A percentile compares a stretch with the other conserved stretches of the same genome.
Evolutionary conservation across 208 protist genomes (phyloP).

Genomic region (Leishmania major): DNA sequence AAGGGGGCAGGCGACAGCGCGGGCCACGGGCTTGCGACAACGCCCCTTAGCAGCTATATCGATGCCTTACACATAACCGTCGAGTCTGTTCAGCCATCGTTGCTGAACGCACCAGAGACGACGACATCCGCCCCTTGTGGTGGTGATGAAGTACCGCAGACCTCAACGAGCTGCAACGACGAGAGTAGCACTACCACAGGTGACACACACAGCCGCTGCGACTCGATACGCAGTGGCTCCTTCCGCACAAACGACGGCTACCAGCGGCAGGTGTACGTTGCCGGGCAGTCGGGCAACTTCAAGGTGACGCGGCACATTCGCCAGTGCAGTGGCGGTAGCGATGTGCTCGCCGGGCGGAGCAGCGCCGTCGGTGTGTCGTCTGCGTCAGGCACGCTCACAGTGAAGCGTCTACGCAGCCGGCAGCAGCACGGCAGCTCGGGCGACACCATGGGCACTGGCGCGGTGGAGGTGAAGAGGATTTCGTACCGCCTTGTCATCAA

Average conservation of each 20-base stretch:
- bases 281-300: conserved; percentile 27
- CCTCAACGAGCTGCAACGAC: neutral
- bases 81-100: conserved; percentile 5
- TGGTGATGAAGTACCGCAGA: neutral
- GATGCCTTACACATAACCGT: conserved; percentile 30
- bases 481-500: conserved; percentile 20
- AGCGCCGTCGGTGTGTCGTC: neutral
- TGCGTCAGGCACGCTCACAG: neutral
- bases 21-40: neutral
- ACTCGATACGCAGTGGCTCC: conserved; percentile 14
- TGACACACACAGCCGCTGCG: conserved; percentile 12
- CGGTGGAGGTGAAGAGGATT: conserved; percentile 40
- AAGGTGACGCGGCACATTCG: conserved; percentile 35
- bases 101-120: neutral
- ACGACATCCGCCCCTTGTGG: neutral
- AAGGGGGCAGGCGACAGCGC: neutral
- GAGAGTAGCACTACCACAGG: conserved; percentile 15
- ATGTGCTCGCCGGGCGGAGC: neutral
- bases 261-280: conserved; percentile 15
- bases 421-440: neutral
- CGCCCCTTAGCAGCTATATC: neutral
- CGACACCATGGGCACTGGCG: neutral
- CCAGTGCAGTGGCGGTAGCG: conserved; percentile 19
- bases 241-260: conserved; percentile 13
- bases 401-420: neutral